A percentile compares a stretch with the other conserved stretches of the same genome.
Conservation (phyloP, 2,329 filamentous ascomycete species). For the Diaporthe sp. region DNA sequence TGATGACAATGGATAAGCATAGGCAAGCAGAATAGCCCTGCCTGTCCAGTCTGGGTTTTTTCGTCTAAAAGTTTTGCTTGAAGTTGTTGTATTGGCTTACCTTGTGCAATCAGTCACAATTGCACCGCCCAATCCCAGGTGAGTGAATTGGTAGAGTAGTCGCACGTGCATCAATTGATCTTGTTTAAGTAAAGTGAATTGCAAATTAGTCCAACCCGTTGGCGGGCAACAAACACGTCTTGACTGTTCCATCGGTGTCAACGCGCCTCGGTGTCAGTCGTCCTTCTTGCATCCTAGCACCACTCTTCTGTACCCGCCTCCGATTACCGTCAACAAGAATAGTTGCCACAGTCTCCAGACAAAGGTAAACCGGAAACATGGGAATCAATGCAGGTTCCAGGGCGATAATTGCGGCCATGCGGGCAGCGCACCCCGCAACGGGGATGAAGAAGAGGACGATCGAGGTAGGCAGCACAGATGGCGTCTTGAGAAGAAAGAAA, state of each 20-base stretch:
- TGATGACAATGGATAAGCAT: background rate
- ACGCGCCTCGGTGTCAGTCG: too few species aligned
- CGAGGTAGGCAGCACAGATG: background rate
- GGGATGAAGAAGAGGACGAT: conserved; percentile 7
- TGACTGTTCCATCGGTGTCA: background rate
- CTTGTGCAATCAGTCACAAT: background rate
- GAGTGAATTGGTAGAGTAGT: background rate
- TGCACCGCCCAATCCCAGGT: too few species aligned
- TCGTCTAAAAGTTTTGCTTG: background rate
- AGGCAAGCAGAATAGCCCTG: background rate
- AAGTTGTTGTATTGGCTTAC: background rate
- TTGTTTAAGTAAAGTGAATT: too few species aligned
- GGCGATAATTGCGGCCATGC: background rate
- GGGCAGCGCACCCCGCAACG: background rate
- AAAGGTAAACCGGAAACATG: background rate
- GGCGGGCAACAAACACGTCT: background rate
- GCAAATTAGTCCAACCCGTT: background rate
- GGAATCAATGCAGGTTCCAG: background rate
- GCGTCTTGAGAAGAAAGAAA: too few species aligned
- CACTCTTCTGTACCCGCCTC: background rate
- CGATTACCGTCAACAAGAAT: background rate
- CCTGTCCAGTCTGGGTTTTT: background rate
- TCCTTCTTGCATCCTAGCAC: background rate
- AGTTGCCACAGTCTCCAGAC: too few species aligned
- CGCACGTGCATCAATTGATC: too few species aligned